Evolutionary conservation across 768 basidiomycete species (phyloP), one percentile per base, ranked within the genome.

Genomic region (Suillus brevipes): DNA sequence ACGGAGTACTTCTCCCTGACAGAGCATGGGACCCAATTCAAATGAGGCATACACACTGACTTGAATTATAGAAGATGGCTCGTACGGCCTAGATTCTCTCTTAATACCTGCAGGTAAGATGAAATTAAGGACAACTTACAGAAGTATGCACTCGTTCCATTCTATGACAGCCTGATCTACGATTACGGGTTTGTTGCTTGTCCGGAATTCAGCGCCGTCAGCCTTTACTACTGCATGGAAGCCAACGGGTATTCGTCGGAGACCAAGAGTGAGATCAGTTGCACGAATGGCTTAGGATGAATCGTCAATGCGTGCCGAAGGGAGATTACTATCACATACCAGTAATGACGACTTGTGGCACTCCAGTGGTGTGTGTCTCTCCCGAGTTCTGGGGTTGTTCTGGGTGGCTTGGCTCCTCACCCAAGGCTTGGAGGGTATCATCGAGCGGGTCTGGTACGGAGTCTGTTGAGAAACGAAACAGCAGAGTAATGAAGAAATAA

Each of bases 241-340:
- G 5, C 69, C 70, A 5, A 58, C 34, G 5, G 69, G 70, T 6
- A 66, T 60, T 2, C 56, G 60, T 2, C 16, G 28, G 13, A 66
- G 43, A 63, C 64, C 65, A 34, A 25, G 28, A 10, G 23, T 3
- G 16, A 71, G n/a, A 58, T 64, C 34, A 10, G 63, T 64, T n/a
- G 55, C 65, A 2, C 59, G 70, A 40, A 70, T 59, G 6, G 40
- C 70, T 69, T 56, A n/a, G n/a, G n/a, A n/a, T n/a, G n/a, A n/a
- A n/a, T n/a, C n/a, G n/a, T n/a, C n/a, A n/a, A n/a, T n/a, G n/a
- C n/a, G n/a, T n/a, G n/a, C n/a, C n/a, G n/a, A n/a, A n/a, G n/a
- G n/a, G n/a, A n/a, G n/a, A n/a, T n/a, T n/a, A n/a, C n/a, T 31
- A 31, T 31, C 31, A 31, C 31, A 31, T 31, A 31, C 31, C 31